Conservation (phyloP, 2,329 filamentous ascomycete species). For the Botryotinia convoluta region DNA sequence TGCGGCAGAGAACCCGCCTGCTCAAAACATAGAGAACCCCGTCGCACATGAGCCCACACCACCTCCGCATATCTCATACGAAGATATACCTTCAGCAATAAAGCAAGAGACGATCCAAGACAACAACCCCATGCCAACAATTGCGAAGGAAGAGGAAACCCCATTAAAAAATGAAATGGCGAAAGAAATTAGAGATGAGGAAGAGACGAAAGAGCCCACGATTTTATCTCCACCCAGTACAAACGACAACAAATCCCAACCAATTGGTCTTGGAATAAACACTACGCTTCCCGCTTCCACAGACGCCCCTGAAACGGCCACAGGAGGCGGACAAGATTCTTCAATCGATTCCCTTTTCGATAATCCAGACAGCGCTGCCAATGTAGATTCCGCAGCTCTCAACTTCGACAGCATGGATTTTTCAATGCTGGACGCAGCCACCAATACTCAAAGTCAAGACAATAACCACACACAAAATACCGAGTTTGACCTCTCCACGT, state of each 20-base stretch:
- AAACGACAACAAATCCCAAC: conserved; percentile 22
- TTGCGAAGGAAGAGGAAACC: background rate
- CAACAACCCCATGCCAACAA: background rate
- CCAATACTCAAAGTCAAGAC: conserved; percentile 25
- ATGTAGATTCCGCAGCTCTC: conserved; percentile 26
- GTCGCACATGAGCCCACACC: conserved; percentile 31
- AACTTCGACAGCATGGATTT: conserved; percentile 37
- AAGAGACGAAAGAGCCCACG: conserved; percentile 17
- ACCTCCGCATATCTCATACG: background rate
- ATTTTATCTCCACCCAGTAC: conserved; percentile 30
- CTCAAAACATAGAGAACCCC: conserved; percentile 22
- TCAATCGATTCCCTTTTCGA: conserved; percentile 36
- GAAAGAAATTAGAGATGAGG: conserved; percentile 22
- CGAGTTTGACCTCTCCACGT: conserved; percentile 36
- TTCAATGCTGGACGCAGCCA: conserved; percentile 24
- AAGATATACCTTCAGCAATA: conserved; percentile 19
- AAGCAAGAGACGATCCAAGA: conserved; percentile 27
- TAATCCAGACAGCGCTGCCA: conserved; percentile 25
- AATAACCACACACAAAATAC: conserved; percentile 30
- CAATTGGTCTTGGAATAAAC: conserved; percentile 32
- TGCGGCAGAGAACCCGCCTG: conserved; percentile 33
- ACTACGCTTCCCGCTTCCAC: conserved; percentile 24
- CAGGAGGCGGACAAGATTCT: conserved; percentile 29
- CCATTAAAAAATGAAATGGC: conserved; percentile 21
- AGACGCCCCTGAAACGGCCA: conserved; percentile 22